phyloP scores from a whole-genome alignment of 805 yeast species.

The Yarrowia divulgata region DNA sequence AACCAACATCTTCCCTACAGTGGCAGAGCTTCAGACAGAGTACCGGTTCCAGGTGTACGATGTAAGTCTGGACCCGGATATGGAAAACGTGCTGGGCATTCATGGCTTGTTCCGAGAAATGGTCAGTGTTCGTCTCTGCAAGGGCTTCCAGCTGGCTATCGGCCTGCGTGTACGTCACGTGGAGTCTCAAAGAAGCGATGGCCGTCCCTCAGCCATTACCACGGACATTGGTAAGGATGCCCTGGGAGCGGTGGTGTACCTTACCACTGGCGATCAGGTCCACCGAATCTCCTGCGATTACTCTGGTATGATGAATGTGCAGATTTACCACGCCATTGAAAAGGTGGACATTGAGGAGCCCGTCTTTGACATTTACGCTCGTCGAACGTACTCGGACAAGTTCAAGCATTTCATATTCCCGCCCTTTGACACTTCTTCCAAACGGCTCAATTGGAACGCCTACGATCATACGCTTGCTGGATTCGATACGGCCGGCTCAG shows the following conservation, averaged over 20 bases:
- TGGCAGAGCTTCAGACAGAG: slow-evolving; percentile 69
- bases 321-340: slow-evolving; percentile 58
- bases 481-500: slow-evolving; percentile 65
- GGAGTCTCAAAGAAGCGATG: slow-evolving; percentile 65
- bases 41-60: slow-evolving; percentile 86
- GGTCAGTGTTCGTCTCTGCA: slow-evolving; percentile 79
- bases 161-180: slow-evolving; percentile 71
- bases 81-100: slow-evolving; percentile 59
- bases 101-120: slow-evolving; percentile 80
- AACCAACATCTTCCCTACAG: slow-evolving; percentile 77
- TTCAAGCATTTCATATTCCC: slow-evolving; percentile 33
- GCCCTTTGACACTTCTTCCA: slow-evolving; percentile 50
- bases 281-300: slow-evolving; percentile 81
- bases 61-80: slow-evolving; percentile 67
- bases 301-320: slow-evolving; percentile 77
- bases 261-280: slow-evolving; percentile 81
- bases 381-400: slow-evolving; percentile 27
- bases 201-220: slow-evolving; percentile 61
- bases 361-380: slow-evolving; percentile 28
- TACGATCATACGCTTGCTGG: slow-evolving; percentile 94
- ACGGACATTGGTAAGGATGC: slow-evolving; percentile 60
- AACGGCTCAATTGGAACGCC: slow-evolving; percentile 81
- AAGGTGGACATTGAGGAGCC: slow-evolving; percentile 34
- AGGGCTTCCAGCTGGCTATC: slow-evolving; percentile 90
- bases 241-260: slow-evolving; percentile 69